phyloP scores from a whole-genome alignment of 768 basidiomycete species.

The Brasilioporus rufonigricans region DNA sequence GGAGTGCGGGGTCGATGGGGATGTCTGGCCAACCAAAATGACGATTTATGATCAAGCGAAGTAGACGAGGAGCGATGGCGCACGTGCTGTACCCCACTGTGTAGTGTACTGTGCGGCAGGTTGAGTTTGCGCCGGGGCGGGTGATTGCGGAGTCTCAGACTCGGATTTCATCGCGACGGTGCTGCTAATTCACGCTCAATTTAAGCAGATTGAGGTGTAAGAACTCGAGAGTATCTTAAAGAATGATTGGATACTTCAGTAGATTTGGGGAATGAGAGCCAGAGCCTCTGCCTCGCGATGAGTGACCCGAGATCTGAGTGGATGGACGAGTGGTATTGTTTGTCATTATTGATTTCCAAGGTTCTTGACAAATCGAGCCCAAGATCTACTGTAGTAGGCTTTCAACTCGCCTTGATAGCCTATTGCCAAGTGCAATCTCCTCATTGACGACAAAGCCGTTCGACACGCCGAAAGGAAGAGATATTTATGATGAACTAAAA shows the following conservation, averaged over 20 bases:
- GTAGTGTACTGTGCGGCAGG: constrained; percentile 32
- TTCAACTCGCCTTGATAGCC: too few species aligned
- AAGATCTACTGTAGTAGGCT: neutral
- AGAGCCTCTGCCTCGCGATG: too few species aligned
- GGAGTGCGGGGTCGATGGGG: constrained; percentile 66
- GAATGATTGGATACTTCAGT: neutral
- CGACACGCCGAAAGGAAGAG: too few species aligned
- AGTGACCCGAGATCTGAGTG: too few species aligned
- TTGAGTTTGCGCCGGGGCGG: constrained; percentile 32
- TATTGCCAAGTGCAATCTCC: too few species aligned
- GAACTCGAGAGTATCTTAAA: neutral
- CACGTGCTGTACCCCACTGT: constrained; percentile 41
- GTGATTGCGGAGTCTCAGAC: constrained; percentile 34
- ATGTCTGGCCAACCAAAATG: constrained; percentile 41
- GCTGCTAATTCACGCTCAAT: neutral
- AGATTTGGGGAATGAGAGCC: neutral
- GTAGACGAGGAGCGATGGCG: constrained; percentile 13
- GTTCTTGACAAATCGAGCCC: neutral
- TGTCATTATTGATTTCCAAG: neutral
- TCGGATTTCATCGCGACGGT: constrained; percentile 41
- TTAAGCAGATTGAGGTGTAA: neutral
- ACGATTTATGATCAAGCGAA: neutral
- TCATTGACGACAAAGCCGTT: too few species aligned
- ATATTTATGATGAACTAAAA: too few species aligned
- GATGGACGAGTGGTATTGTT: neutral